Percentiles rank a stretch among this genome's conserved stretches.
Conservation (phyloP, 2,329 filamentous ascomycete genomes). For the Penicillium sp. region DNA sequence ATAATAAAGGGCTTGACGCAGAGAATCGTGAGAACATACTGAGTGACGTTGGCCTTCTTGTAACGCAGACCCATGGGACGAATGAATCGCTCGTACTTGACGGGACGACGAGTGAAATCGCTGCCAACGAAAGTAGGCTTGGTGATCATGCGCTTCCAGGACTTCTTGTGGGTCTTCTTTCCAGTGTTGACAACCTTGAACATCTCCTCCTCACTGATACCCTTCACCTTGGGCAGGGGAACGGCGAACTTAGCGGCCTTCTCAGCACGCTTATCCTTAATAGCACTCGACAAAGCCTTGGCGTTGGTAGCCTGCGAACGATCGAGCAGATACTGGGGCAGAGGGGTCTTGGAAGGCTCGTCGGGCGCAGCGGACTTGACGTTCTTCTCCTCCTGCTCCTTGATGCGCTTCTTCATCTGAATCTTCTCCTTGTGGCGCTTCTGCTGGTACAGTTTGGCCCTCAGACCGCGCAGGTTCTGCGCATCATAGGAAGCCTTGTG, state of each 20-base stretch:
- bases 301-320: constrained; percentile 66
- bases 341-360: constrained; percentile 71
- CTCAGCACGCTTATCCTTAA: constrained; percentile 93
- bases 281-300: constrained; percentile 75
- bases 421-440: constrained; percentile 97
- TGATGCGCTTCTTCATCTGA: constrained; percentile 93
- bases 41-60: constrained; percentile 71
- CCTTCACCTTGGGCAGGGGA: constrained; percentile 88
- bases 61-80: constrained; percentile 74
- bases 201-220: constrained; percentile 94
- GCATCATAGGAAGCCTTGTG: constrained; percentile 87
- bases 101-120: constrained; percentile 84
- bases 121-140: constrained; percentile 87
- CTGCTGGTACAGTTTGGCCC: constrained; percentile 91
- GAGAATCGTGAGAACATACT: constrained; percentile 25
- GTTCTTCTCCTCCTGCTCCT: constrained; percentile 92
- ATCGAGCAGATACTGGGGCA: constrained; percentile 93
- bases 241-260: constrained; percentile 93
- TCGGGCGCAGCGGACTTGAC: constrained; percentile 79
- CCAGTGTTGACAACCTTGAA: constrained; percentile 96
- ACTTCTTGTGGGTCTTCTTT: constrained; percentile 88
- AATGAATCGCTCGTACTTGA: constrained; percentile 72
- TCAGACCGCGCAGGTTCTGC: constrained; percentile 86
- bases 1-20: not conserved
- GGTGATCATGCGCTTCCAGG: constrained; percentile 64